Base-by-base conservation (phyloP, 2,329 filamentous ascomycete species). In the Stagonosporopsis rhizophila region DNA sequence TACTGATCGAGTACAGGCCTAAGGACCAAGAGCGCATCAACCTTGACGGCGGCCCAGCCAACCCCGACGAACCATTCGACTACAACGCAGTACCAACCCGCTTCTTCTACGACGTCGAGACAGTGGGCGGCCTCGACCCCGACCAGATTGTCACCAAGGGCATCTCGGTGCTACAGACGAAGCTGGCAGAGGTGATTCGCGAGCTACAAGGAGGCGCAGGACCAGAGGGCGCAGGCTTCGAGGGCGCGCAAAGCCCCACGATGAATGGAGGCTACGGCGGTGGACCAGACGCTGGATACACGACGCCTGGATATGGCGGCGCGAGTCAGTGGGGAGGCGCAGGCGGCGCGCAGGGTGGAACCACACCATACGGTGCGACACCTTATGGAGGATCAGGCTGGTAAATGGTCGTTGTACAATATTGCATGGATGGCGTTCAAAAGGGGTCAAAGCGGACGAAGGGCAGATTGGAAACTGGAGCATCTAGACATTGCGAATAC, bases 51-150 rank as follows among this genome's bases (percentile, higher is more conserved):
- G 89, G 92, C 46, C 84, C 87, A 0, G 84, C 87, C 0, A 86
- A 90, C 65, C 90, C 95, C 63, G 92, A 92, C 65, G 91, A 96
- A 68, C 85, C 88, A 0, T 98, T 98, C 77, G 88, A 98, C 79
- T 98, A 91, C 77, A 89, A 96, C 68, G 94, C 92, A 9, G 85
- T 89, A 20, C 94, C 95, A 5, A 83, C 82, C 59, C 86, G 86
- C 64, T 99, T 97, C 82, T 99, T 97, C 81, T 90, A 94, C 71
- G 92, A 97, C 71, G 89, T 99, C 42, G 95, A 99, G 77, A 89
- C 90, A 42, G 88, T 90, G 34, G 95, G 95, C 32, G 91, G 88
- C 67, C 86, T 98, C 58, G 91, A 95, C 27, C 94, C 95, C 0
- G 94, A 99, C 71, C 85, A 87, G 60, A 95, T 98, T 66, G 87